Evolutionary conservation across 192 early-diverging fungal genomes (phyloP).

Genomic region (Allomyces arbusculus): DNA sequence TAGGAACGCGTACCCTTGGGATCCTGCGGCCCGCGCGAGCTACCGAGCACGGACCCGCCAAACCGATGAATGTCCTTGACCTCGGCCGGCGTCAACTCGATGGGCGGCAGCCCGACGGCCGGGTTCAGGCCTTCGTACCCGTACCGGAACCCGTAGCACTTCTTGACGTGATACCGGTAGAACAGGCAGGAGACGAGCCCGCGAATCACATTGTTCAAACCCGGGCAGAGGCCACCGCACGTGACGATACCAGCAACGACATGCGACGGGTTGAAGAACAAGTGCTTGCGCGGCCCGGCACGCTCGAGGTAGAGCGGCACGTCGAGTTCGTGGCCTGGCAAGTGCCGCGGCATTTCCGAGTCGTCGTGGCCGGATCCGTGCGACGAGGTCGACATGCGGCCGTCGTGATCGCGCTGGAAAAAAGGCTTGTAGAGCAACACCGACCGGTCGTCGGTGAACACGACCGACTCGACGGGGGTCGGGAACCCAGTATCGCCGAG

Average conservation of each 20-base stretch:
- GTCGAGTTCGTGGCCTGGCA: not conserved
- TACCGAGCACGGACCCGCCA: slow-evolving; percentile 8
- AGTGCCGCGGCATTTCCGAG: not conserved
- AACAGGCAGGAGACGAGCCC: slow-evolving; percentile 1
- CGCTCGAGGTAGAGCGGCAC: slow-evolving; percentile 3
- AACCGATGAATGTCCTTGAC: slow-evolving; percentile 12
- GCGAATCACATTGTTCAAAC: slow-evolving; percentile 13
- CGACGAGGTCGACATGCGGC: not conserved
- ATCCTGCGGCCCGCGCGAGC: slow-evolving; percentile 10
- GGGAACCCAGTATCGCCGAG: not conserved
- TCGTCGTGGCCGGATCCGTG: not conserved
- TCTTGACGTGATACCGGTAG: slow-evolving; percentile 10
- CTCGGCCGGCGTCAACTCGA: slow-evolving; percentile 5
- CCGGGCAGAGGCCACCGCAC: slow-evolving; percentile 11
- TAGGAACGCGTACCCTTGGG: not conserved
- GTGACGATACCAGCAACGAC: slow-evolving; percentile 2
- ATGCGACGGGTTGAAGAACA: slow-evolving; percentile 8
- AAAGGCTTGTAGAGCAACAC: not conserved
- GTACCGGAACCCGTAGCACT: slow-evolving; percentile 7
- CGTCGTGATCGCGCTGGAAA: not conserved
- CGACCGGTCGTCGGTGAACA: not conserved
- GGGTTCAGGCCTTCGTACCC: slow-evolving; percentile 10
- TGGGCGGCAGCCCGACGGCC: not conserved
- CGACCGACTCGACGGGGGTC: not conserved
- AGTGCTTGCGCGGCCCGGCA: slow-evolving; percentile 5